Base-by-base conservation (phyloP, 257 asterid genomes). In the Osmanthus fragrans region DNA sequence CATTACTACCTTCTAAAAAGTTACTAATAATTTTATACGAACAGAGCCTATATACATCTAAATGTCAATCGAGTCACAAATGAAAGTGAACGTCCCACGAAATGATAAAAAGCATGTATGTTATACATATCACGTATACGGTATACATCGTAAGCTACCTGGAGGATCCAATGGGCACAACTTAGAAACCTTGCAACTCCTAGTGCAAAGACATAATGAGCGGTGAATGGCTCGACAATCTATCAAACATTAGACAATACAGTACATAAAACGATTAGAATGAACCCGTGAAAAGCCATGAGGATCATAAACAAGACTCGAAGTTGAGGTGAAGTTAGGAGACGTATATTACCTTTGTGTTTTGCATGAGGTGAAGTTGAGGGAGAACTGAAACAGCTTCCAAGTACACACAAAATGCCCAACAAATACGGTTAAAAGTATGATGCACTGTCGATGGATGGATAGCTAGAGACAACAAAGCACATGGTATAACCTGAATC, bases 91-190 rank as follows among this genome's bases (percentile, higher is more conserved):
- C 12, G 8, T 0, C 27, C 11, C 29, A 19, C 10, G 2, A 56
- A 56, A n/a, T 23, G 30, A n/a, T 7, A 30, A 56, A 56, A 56
- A 56, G 23, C 30, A 8, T 0, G 27, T 21, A 56, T 54, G 25
- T n/a, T 3, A 54, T 21, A 56, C 27, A n/a, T 56, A 56, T 19
- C 1, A 56, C 12, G 29, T 7, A 56, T 2, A 19, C 30, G 1
- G 9, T 56, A n/a, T 56, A n/a, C 27, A 63, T 9, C 33, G 0
- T 63, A 23, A 23, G 33, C 8, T 40, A 85, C 89, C 89, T 85
- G 87, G 70, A 83, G 83, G 76, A 86, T 49, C 89, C 89, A 86
- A 73, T 86, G 85, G 6, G 89, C 89, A 54, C 87, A 86, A 56
- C 87, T 81, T 71, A 86, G 73, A 67, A 86, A 86, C 77, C 87